Evolutionary conservation across 768 basidiomycete genomes (phyloP).

Genomic region (Wakefieldia striispora): DNA sequence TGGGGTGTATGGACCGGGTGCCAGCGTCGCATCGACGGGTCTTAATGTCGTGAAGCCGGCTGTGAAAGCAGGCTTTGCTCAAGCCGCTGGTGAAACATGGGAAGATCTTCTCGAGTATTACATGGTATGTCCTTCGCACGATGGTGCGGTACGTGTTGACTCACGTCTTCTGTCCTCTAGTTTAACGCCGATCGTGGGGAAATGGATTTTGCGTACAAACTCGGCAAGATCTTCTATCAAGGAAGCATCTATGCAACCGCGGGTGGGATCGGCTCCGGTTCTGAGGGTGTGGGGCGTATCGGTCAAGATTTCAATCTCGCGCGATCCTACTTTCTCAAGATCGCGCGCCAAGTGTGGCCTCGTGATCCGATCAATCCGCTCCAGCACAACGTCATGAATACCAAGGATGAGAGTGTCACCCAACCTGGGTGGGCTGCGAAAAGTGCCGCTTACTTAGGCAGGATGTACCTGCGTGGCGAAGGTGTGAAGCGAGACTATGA

Average conservation of each 20-base stretch:
- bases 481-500: conserved; percentile 76
- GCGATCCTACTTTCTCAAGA: conserved; percentile 76
- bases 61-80: conserved; percentile 79
- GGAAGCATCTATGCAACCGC: conserved; percentile 82
- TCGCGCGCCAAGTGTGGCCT: conserved; percentile 87
- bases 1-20: conserved; percentile 93
- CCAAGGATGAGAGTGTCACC: conserved; percentile 51
- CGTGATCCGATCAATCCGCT: conserved; percentile 62
- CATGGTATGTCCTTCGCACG: conserved; percentile 46
- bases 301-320: conserved; percentile 77
- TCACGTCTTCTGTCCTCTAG: conserved; percentile 37
- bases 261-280: conserved; percentile 83
- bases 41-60: conserved; percentile 67
- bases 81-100: conserved; percentile 91
- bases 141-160: not conserved
- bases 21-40: conserved; percentile 90
- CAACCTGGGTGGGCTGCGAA: conserved; percentile 66
- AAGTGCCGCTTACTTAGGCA: conserved; percentile 85
- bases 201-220: conserved; percentile 81
- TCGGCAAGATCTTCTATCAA: conserved; percentile 96
- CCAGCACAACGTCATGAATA: conserved; percentile 38
- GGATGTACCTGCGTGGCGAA: conserved; percentile 94
- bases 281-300: conserved; percentile 90
- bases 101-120: conserved; percentile 92
- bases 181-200: conserved; percentile 96